Percentiles rank a stretch among this genome's conserved stretches.
These are phyloP conservation scores for Epichloe sp. DNA, from an alignment of 2,329 filamentous ascomycete genomes.

Conservation along the genomic window DNA sequence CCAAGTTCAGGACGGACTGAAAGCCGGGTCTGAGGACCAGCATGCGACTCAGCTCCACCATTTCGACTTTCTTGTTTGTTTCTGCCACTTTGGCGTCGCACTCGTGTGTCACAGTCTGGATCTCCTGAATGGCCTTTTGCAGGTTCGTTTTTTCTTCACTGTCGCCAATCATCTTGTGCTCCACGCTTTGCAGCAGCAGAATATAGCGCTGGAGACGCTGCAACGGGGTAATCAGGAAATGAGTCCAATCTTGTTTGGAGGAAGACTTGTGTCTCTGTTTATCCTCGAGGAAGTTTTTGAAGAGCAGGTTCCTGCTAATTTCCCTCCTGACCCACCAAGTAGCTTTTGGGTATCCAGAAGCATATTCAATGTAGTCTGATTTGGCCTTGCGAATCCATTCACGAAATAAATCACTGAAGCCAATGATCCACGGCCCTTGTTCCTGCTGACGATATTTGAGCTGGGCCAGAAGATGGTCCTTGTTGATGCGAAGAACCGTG, in stretches of 20 bases:
- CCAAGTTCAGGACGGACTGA: slow-evolving; percentile 78
- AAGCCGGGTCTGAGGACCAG: slow-evolving; percentile 78
- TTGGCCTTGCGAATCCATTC: slow-evolving; percentile 97
- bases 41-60: slow-evolving; percentile 73
- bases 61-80: slow-evolving; percentile 77
- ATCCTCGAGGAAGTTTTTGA: slow-evolving; percentile 73
- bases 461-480: slow-evolving; percentile 81
- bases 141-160: slow-evolving; percentile 84
- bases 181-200: slow-evolving; percentile 67
- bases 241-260: slow-evolving; percentile 81
- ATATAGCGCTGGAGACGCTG: slow-evolving; percentile 85
- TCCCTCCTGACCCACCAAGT: slow-evolving; percentile 75
- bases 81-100: slow-evolving; percentile 89
- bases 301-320: slow-evolving; percentile 69
- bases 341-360: slow-evolving; percentile 73
- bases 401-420: slow-evolving; percentile 93
- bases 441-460: slow-evolving; percentile 95
- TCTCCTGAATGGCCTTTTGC: slow-evolving; percentile 74
- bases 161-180: slow-evolving; percentile 71
- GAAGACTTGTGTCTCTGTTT: slow-evolving; percentile 67
- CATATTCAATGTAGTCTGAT: slow-evolving; percentile 81
- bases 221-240: slow-evolving; percentile 85
- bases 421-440: slow-evolving; percentile 85
- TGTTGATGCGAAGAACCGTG: slow-evolving; percentile 77
- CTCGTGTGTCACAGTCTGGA: slow-evolving; percentile 76